Evolutionary conservation across 225 moss, liverwort and hornwort species (phyloP).

Genomic region (Physcomitrellopsis africana): DNA sequence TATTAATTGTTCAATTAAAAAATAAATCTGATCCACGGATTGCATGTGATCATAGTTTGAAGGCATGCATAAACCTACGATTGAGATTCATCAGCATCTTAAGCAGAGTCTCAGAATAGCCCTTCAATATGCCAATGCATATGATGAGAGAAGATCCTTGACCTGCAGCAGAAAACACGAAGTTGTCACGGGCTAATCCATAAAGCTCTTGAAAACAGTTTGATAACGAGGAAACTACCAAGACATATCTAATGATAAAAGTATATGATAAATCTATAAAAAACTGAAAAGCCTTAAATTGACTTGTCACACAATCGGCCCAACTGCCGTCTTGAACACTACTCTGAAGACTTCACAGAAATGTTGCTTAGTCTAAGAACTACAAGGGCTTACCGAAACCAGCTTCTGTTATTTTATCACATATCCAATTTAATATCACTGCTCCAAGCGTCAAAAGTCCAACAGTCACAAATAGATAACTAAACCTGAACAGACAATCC

Average conservation of each 20-base stretch:
- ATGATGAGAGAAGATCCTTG: conserved; percentile 98
- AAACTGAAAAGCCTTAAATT: conserved; percentile 24
- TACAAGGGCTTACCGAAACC: conserved; percentile 78
- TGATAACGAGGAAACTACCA: not conserved
- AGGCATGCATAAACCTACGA: conserved; percentile 44
- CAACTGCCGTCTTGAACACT: not conserved
- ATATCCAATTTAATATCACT: conserved; percentile 87
- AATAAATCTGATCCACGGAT: too few relatives aligned
- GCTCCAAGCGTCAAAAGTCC: conserved; percentile 89
- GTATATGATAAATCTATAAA: not conserved
- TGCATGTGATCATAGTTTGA: not conserved
- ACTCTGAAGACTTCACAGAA: conserved; percentile 19
- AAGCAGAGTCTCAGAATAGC: conserved; percentile 88
- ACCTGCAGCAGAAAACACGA: conserved; percentile 56
- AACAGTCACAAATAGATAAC: conserved; percentile 78
- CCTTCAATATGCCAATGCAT: conserved; percentile 95
- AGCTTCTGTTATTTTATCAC: conserved; percentile 92
- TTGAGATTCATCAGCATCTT: conserved; percentile 84
- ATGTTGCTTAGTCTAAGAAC: not conserved
- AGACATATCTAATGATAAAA: not conserved
- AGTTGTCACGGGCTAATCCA: conserved; percentile 22
- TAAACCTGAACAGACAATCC: conserved; percentile 58
- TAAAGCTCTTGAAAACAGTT: conserved; percentile 22
- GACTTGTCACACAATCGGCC: not conserved
- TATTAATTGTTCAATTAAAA: too few relatives aligned